These are phyloP conservation scores for Pichia ethanolica DNA, from an alignment of 805 yeast genomes.

Conservation along the genomic window DNA sequence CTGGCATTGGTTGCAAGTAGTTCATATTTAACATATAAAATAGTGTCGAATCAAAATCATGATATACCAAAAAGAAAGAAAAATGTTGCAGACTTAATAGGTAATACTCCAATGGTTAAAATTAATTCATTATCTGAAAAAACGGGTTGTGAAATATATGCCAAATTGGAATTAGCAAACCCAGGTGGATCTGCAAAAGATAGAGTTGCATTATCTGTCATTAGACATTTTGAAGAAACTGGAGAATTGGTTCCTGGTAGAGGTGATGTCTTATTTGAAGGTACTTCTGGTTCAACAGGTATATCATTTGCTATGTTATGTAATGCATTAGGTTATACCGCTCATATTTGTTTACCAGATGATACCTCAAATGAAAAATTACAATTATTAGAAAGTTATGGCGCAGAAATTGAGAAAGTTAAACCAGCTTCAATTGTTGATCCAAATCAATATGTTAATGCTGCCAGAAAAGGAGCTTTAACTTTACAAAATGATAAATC, in stretches of 20 bases:
- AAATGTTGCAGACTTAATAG: constrained; percentile 53
- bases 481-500: constrained; percentile 33
- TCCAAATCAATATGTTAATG: constrained; percentile 85
- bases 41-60: not conserved
- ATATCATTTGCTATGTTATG: constrained; percentile 89
- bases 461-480: constrained; percentile 66
- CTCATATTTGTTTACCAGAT: constrained; percentile 92
- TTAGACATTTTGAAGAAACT: constrained; percentile 53
- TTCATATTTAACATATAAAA: constrained; percentile 1
- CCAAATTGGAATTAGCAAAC: constrained; percentile 76
- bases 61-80: constrained; percentile 13
- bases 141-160: constrained; percentile 80
- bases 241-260: constrained; percentile 52
- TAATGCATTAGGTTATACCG: constrained; percentile 77
- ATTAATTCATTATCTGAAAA: constrained; percentile 59
- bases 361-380: constrained; percentile 86
- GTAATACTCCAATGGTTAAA: constrained; percentile 80
- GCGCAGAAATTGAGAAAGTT: constrained; percentile 79
- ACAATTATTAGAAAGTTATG: constrained; percentile 60
- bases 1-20: constrained; percentile 6
- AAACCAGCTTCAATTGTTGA: constrained; percentile 95
- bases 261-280: constrained; percentile 81
- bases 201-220: constrained; percentile 82
- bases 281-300: constrained; percentile 96
- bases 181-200: constrained; percentile 98